Conservation (phyloP, 2,329 filamentous ascomycete species). For the Colletotrichum sp. region DNA sequence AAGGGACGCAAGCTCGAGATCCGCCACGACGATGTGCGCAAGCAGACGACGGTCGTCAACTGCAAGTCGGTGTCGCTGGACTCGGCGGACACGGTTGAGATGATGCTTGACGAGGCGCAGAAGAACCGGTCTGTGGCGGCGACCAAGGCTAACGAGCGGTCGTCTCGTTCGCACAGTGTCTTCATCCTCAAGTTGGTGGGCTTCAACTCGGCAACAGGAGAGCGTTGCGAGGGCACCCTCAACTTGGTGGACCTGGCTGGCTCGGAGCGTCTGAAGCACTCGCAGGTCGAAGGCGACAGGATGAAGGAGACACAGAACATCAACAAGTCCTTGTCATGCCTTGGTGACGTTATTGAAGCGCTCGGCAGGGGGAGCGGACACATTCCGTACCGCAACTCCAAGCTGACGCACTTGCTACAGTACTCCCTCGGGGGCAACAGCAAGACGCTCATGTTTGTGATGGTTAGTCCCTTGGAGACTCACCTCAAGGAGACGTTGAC, state of each 20-base stretch:
- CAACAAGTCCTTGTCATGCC: slow-evolving; percentile 90
- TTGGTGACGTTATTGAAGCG: slow-evolving; percentile 93
- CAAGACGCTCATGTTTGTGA: slow-evolving; percentile 99
- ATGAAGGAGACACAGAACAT: slow-evolving; percentile 97
- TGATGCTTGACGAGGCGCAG: slow-evolving; percentile 79
- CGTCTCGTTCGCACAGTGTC: slow-evolving; percentile 92
- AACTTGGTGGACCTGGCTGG: slow-evolving; percentile 97
- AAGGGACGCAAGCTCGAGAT: slow-evolving; percentile 84
- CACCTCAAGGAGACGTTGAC: slow-evolving; percentile 94
- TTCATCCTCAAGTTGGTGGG: slow-evolving; percentile 85
- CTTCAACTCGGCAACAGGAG: slow-evolving; percentile 76
- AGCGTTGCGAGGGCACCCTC: slow-evolving; percentile 89
- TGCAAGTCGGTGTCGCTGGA: slow-evolving; percentile 79
- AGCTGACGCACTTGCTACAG: slow-evolving; percentile 94
- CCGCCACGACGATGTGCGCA: slow-evolving; percentile 81
- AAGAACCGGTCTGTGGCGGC: slow-evolving; percentile 91
- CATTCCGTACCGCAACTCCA: slow-evolving; percentile 94
- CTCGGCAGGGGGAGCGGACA: slow-evolving; percentile 85
- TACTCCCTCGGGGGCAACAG: slow-evolving; percentile 94
- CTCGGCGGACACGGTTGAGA: slow-evolving; percentile 79
- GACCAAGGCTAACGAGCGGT: slow-evolving; percentile 96
- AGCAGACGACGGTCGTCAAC: slow-evolving; percentile 83
- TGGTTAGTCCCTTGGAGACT: slow-evolving; percentile 90
- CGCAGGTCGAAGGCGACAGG: slow-evolving; percentile 82
- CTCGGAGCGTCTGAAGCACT: slow-evolving; percentile 88